Base-by-base conservation (phyloP, 495 filamentous ascomycete genomes). In the Aspergillus affinis region DNA sequence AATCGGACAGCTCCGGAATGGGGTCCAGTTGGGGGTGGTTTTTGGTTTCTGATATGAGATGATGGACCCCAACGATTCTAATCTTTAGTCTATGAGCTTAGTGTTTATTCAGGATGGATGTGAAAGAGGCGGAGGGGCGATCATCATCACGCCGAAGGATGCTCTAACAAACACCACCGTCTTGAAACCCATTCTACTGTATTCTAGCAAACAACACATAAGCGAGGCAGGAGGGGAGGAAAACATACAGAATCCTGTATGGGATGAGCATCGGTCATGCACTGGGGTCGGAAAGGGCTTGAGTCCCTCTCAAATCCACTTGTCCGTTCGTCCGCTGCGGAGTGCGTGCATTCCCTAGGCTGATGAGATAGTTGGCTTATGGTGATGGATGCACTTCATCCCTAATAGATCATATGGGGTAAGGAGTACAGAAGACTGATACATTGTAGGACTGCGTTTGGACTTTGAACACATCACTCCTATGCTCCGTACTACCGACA, bases 401-500 rank as follows among this genome's bases (percentile, higher is more conserved):
- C 2, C 32, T 9, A 36, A 36, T 13, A 8, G 32, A 13, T 36
- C 36, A 41, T 52, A 9, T 52, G 50, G 21, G 4, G 27, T 50
- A 17, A 1, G n/a, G 48, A 50, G 23, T 1, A 27, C 26, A 52
- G 50, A n/a, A 52, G n/a, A 17, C 21, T 20, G 17, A 17, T 20
- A 20, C 47, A 2, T 3, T 9, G 8, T 20, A 9, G n/a, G 47
- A 49, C 47, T 49, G 4, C 13, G n/a, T n/a, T n/a, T n/a, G n/a
- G n/a, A n/a, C n/a, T n/a, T 18, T 5, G 13, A 27, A 30, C 55
- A 58, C 45, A 41, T 48, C 47, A 51, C 51, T 15, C 19, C 19
- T 49, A 21, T 18, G 12, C 30, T 20, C 41, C 19, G 18, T 21
- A 20, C 49, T 19, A 3, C 32, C 23, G 19, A 20, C 41, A 46